phyloP scores from a whole-genome alignment of 176 grass and related monocot species.

The Zea luxurians region DNA sequence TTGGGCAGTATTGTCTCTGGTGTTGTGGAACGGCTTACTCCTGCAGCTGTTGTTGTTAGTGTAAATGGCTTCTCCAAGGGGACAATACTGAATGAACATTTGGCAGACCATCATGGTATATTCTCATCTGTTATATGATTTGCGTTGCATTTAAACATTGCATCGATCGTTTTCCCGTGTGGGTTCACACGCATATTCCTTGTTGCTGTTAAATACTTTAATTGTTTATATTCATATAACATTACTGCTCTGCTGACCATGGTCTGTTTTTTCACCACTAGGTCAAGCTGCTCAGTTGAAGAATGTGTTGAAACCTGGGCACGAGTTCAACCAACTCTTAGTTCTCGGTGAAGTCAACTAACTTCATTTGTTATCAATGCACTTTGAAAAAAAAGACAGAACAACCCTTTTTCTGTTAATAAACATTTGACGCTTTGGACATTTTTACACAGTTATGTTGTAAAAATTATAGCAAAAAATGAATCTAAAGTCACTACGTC shows the following conservation, averaged over 20 bases:
- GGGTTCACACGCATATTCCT: background rate
- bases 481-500: background rate
- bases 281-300: slow-evolving; percentile 76
- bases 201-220: background rate
- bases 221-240: background rate
- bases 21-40: slow-evolving; percentile 85
- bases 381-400: background rate
- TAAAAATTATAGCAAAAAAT: background rate
- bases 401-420: background rate
- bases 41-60: slow-evolving; percentile 69
- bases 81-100: slow-evolving; percentile 73
- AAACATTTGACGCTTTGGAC: background rate
- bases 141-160: background rate
- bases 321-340: slow-evolving; percentile 79
- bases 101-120: slow-evolving; percentile 78
- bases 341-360: slow-evolving; percentile 71
- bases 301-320: slow-evolving; percentile 82
- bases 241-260: background rate
- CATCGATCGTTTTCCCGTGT: background rate
- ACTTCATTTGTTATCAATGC: slow-evolving; percentile 13
- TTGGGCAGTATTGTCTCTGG: slow-evolving; percentile 76
- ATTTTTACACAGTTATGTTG: background rate
- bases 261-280: slow-evolving; percentile 38
- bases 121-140: slow-evolving; percentile 7
- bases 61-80: slow-evolving; percentile 78